Conservation (phyloP, 1,139 yeast species). For the Candida tropicalis region DNA sequence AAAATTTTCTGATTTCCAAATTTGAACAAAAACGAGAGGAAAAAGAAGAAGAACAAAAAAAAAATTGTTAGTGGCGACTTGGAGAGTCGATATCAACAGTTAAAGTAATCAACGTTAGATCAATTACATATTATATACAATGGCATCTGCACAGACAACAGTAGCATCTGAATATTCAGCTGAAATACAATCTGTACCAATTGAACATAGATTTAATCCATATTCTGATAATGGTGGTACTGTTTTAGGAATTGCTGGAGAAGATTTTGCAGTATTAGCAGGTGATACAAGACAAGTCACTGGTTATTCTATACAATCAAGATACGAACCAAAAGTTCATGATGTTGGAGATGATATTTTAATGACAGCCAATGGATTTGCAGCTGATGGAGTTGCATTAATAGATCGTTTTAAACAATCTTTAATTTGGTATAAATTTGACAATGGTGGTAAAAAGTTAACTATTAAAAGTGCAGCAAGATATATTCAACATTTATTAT, state of each 20-base stretch:
- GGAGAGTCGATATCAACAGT: background rate
- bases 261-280: slow-evolving; percentile 94
- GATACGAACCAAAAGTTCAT: slow-evolving; percentile 90
- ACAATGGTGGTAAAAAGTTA: slow-evolving; percentile 72
- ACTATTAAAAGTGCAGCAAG: slow-evolving; percentile 81
- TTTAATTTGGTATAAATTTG: slow-evolving; percentile 92
- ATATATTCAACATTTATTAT: slow-evolving; percentile 84
- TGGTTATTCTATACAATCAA: slow-evolving; percentile 90
- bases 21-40: too few relatives aligned
- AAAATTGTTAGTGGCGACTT: slow-evolving; percentile 9
- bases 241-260: slow-evolving; percentile 95
- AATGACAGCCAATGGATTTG: slow-evolving; percentile 93
- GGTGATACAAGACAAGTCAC: slow-evolving; percentile 97
- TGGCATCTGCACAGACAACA: slow-evolving; percentile 29
- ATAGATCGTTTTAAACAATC: slow-evolving; percentile 75
- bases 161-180: slow-evolving; percentile 64
- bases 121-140: background rate
- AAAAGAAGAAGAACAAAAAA: background rate
- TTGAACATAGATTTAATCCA: slow-evolving; percentile 94
- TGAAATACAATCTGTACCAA: slow-evolving; percentile 60
- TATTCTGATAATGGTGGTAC: slow-evolving; percentile 98
- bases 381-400: slow-evolving; percentile 91
- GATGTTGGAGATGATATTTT: slow-evolving; percentile 87
- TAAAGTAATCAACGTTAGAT: background rate
- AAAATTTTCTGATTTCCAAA: slow-evolving; percentile 1